Base-by-base conservation (phyloP, 2,329 filamentous ascomycete genomes). In the Monosporascus sp. region DNA sequence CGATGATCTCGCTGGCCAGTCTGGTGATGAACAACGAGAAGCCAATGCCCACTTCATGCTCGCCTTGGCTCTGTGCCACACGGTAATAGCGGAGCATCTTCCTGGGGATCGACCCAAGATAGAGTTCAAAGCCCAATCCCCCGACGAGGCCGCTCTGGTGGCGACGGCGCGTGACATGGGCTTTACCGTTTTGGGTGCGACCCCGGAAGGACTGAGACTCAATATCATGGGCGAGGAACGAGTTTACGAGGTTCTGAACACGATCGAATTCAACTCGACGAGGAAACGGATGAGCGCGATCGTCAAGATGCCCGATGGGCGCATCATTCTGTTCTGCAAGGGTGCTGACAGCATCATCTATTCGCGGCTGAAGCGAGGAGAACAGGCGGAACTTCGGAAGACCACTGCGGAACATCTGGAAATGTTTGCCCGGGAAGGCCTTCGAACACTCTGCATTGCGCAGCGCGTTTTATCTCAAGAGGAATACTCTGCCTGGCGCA, bases 201-300 rank as follows among this genome's bases (percentile, higher is more conserved):
- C 87, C 2, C 81, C 84, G 38, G 89, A 96, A 57, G 90, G 90
- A 50, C 88, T 99, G 58, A 84, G 90, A 50, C 67, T 99, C 52
- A 96, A 96, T 60, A 80, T 96, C 7, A 82, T 95, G 76, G 95
- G 94, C 48, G 81, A 91, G 64, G 91, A 97, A 61, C 82, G 85
- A 47, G 85, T 87, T 57, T 99, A 94, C 69, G 86, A 85, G 17
- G 87, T 99, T 34, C 81, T 99, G 48, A 97, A 96, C 71, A 96
- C 89, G 1, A 86, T 99, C 38, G 94, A 99, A 69, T 99, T 99
- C 77, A 97, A 97, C 70, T 97, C 93, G 0, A 91, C 88, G 44
- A 84, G 94, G 65, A 99, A 99, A 75, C 85, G 94, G 61, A 99
- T 99, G 94, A 97, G 92, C 72, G 90, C 92, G 2, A 97, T 99